Percentiles rank a stretch among this genome's conserved stretches.
These are phyloP conservation scores for Peronospora destructor DNA, from an alignment of 352 stramenopile genomes.

Conservation along the genomic window DNA sequence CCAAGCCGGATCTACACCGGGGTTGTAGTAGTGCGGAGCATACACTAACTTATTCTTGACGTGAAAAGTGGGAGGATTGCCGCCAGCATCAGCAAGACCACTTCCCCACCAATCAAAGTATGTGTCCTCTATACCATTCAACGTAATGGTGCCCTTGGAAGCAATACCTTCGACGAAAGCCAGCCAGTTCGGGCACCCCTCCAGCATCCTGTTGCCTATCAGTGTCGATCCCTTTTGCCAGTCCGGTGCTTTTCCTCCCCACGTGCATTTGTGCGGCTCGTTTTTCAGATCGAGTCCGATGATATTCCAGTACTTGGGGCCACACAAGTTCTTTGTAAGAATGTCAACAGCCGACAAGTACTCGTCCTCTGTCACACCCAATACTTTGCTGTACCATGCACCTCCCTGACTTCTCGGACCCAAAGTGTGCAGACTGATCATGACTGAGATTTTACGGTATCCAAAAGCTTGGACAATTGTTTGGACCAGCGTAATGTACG, in stretches of 20 bases:
- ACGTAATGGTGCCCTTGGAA: constrained; percentile 35
- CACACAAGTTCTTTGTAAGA: constrained; percentile 52
- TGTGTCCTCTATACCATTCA: constrained; percentile 26
- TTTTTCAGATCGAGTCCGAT: constrained; percentile 70
- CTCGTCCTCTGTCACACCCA: constrained; percentile 46
- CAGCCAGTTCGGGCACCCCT: constrained; percentile 56
- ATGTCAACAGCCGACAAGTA: constrained; percentile 50
- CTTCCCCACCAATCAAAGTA: constrained; percentile 74
- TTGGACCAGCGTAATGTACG: constrained; percentile 60
- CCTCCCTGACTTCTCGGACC: constrained; percentile 37
- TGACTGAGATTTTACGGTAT: constrained; percentile 57
- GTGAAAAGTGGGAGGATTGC: constrained; percentile 34
- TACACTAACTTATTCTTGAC: constrained; percentile 58
- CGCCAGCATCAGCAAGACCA: constrained; percentile 40
- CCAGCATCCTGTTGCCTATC: constrained; percentile 60
- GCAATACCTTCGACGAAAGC: constrained; percentile 65
- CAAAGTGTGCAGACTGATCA: constrained; percentile 70
- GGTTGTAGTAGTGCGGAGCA: constrained; percentile 77
- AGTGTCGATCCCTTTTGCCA: constrained; percentile 51
- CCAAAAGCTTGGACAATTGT: constrained; percentile 47
- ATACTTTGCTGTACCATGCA: constrained; percentile 46
- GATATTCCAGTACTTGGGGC: constrained; percentile 57
- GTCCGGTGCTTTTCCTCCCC: constrained; percentile 34
- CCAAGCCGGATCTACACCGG: constrained; percentile 49
- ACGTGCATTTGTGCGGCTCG: constrained; percentile 53